Base-by-base conservation (phyloP, 2,329 filamentous ascomycete species). In the Fusarium musae region DNA sequence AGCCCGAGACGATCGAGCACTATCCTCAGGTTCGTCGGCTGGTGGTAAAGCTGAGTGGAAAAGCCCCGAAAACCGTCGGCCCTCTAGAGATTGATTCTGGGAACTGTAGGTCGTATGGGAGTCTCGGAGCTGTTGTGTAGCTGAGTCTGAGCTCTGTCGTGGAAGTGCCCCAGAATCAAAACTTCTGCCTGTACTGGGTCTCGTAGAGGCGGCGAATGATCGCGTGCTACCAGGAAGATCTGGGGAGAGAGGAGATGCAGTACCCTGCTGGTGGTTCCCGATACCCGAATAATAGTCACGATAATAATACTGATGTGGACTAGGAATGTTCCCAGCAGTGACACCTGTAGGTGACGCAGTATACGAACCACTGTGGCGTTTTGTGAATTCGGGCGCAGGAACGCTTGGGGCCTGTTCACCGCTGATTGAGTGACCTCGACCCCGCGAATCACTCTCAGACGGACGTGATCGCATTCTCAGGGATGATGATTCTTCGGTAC, bases 41-140 rank as follows among this genome's bases (percentile, higher is more conserved):
- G 95, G 88, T 3, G 95, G 95, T 80, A 97, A 89, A 9, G 95
- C 95, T 2, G 95, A 97, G 69, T 93, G 93, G 84, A 97, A 97
- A 28, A 97, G 85, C 9, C 92, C 93, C 0, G 93, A 95, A 76
- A 89, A 92, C 46, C 92, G 90, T 43, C 86, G 85, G 37, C 80
- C 80, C 17, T 88, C 85, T 66, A 80, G 83, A 30, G 82, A 80
- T 42, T 82, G 83, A 66, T 85, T 83, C 71, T 82, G 84, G 46
- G 87, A 88, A 71, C 85, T 85, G 77, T 87, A 87, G 9, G 86
- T 87, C 17, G 88, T 88, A 67, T 82, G 87, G 0, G 89, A 90
- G 73, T 91, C 88, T 36, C 87, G 86, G 43, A 85, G 83, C 42
- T 81, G 80, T 16, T 85, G 83, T 26, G 80, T 80, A 44, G 80